phyloP scores from a whole-genome alignment of 1,284 basidiomycete species.

The Psilocybe mexicana region DNA sequence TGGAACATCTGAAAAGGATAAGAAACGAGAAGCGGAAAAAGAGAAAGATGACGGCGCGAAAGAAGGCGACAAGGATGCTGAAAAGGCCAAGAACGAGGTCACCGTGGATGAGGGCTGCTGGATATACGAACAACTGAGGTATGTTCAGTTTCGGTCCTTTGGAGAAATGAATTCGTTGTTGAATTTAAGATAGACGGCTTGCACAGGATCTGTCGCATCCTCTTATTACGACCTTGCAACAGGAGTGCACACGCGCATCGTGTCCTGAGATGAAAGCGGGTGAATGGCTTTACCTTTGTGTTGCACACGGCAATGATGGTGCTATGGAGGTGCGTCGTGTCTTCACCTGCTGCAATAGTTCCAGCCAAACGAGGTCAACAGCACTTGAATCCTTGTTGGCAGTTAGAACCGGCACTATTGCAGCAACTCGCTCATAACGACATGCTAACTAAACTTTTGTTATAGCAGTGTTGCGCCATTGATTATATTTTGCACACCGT shows the following conservation, averaged over 20 bases:
- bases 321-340: constrained; percentile 66
- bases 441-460: neutral
- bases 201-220: constrained; percentile 92
- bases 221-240: constrained; percentile 83
- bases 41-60: constrained; percentile 37
- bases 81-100: constrained; percentile 49
- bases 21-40: constrained; percentile 39
- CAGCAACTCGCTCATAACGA: constrained; percentile 1
- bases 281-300: constrained; percentile 96
- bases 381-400: neutral
- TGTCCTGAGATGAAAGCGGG: constrained; percentile 98
- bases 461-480: constrained; percentile 91
- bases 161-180: neutral
- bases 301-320: constrained; percentile 83
- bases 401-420: neutral
- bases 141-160: constrained; percentile 25
- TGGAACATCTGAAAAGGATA: constrained; percentile 40
- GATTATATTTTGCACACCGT: constrained; percentile 96
- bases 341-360: neutral
- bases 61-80: constrained; percentile 43
- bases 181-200: constrained; percentile 62
- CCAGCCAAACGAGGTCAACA: neutral
- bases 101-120: constrained; percentile 84
- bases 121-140: constrained; percentile 95
- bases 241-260: constrained; percentile 78